Percentiles rank a stretch among this genome's conserved stretches.
phyloP scores from a whole-genome alignment of 176 grass and related monocot genomes.

The Cocos nucifera region DNA sequence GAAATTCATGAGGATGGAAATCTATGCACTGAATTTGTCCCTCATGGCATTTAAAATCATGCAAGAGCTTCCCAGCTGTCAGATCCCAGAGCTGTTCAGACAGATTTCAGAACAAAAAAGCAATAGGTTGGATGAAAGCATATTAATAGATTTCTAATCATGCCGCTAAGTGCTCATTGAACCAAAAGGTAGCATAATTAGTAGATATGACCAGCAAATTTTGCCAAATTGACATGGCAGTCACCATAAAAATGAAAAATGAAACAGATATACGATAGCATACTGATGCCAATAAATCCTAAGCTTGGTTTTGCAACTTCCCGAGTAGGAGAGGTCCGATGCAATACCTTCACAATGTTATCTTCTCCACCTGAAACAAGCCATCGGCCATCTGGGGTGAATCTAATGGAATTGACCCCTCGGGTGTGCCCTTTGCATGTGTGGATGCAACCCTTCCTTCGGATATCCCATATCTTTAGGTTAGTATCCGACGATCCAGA shows the following conservation, averaged over 20 bases:
- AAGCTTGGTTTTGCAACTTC: too few relatives aligned
- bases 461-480: slow-evolving; percentile 90
- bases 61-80: slow-evolving; percentile 80
- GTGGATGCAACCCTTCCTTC: slow-evolving; percentile 87
- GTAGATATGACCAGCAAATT: too few relatives aligned
- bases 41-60: slow-evolving; percentile 71
- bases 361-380: slow-evolving; percentile 85
- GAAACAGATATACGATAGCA: too few relatives aligned
- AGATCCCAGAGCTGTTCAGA: slow-evolving; percentile 84
- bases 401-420: slow-evolving; percentile 66
- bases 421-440: slow-evolving; percentile 86
- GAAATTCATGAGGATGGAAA: slow-evolving; percentile 80
- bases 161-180: too few relatives aligned
- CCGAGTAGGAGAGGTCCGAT: not conserved
- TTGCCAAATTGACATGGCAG: not conserved
- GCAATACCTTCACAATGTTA: slow-evolving; percentile 61
- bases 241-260: not conserved
- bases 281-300: too few relatives aligned
- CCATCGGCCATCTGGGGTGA: slow-evolving; percentile 91
- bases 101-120: not conserved
- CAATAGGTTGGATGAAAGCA: not conserved
- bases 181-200: too few relatives aligned
- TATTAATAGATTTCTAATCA: too few relatives aligned
- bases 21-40: slow-evolving; percentile 86
- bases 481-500: slow-evolving; percentile 92